Evolutionary conservation across 2,329 filamentous ascomycete species (phyloP).

Genomic region (Fusarium mangiferae): DNA sequence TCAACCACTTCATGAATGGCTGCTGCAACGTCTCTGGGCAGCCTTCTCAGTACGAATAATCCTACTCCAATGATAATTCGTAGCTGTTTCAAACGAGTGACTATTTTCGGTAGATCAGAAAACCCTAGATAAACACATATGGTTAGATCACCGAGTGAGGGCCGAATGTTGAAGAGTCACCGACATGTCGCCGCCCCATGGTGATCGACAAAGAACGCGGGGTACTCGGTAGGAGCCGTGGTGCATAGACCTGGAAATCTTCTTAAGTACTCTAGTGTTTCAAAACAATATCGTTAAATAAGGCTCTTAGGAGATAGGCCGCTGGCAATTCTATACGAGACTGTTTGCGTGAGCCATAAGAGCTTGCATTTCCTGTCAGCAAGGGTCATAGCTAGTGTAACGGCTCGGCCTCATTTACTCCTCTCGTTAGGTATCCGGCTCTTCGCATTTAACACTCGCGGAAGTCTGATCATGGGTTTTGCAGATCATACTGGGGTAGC

Average conservation of each 20-base stretch:
- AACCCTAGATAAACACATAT: neutral
- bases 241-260: neutral
- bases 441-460: neutral
- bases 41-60: accelerated
- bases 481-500: neutral
- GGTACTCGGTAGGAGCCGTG: neutral
- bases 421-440: too few species aligned
- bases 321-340: too few species aligned
- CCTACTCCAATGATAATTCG: accelerated
- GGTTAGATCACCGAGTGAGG: slow-evolving; percentile 18
- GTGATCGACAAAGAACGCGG: slow-evolving; percentile 1
- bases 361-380: neutral
- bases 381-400: accelerated
- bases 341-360: accelerated
- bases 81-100: accelerated
- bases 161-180: slow-evolving; percentile 6
- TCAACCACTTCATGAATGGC: accelerated
- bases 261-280: neutral
- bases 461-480: neutral
- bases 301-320: too few species aligned
- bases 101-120: neutral
- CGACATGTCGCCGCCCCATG: slow-evolving; percentile 19
- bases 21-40: neutral
- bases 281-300: too few species aligned
- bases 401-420: accelerated